Evolutionary conservation across 2,329 filamentous ascomycete species (phyloP).

Genomic region (Catunica adiposa): DNA sequence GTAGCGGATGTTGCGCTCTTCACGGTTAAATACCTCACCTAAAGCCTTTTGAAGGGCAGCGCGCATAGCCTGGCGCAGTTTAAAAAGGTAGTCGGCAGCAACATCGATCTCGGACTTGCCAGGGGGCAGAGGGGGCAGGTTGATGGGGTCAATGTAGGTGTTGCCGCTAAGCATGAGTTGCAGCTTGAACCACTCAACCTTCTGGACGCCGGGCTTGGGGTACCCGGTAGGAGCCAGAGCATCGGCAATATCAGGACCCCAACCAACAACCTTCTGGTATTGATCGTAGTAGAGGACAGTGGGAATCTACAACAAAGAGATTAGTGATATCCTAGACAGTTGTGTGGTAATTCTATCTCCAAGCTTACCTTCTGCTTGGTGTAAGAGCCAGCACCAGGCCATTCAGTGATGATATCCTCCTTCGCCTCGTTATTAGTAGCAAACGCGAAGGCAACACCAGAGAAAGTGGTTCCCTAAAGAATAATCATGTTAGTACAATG

Average conservation of each 20-base stretch:
- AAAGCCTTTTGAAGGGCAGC: constrained; percentile 89
- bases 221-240: constrained; percentile 92
- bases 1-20: constrained; percentile 95
- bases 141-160: constrained; percentile 98
- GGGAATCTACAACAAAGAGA: constrained; percentile 50
- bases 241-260: constrained; percentile 96
- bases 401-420: constrained; percentile 97
- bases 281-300: constrained; percentile 99
- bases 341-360: background rate
- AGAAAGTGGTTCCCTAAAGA: constrained; percentile 89
- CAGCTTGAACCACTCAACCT: constrained; percentile 99
- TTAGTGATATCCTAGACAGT: background rate
- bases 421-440: constrained; percentile 95
- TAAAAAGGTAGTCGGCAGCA: constrained; percentile 97
- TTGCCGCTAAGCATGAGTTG: constrained; percentile 98
- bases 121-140: constrained; percentile 87
- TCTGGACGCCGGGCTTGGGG: constrained; percentile 93
- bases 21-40: constrained; percentile 92
- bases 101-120: constrained; percentile 99
- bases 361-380: constrained; percentile 84
- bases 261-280: constrained; percentile 98
- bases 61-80: constrained; percentile 91
- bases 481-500: background rate
- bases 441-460: constrained; percentile 91
- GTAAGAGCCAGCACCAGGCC: constrained; percentile 92